These are phyloP conservation scores for Schoenoplectus triqueter DNA, from an alignment of 202 grass and related monocot genomes.

Conservation along the genomic window DNA sequence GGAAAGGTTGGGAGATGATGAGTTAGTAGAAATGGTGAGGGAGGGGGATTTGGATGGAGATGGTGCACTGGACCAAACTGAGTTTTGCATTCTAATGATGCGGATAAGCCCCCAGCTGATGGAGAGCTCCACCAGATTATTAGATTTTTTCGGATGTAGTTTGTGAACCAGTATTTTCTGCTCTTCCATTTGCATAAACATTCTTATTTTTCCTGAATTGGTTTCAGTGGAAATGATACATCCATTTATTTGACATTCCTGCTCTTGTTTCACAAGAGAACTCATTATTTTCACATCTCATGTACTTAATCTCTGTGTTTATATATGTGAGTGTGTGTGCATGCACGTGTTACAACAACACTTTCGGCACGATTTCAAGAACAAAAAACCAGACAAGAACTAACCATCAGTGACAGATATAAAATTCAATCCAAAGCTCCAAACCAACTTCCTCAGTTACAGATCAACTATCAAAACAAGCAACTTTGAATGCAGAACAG, in stretches of 20 bases:
- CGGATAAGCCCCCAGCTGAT: conserved; percentile 89
- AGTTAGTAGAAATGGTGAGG: conserved; percentile 64
- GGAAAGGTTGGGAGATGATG: conserved; percentile 49
- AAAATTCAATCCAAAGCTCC: not conserved
- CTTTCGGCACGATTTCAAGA: not conserved
- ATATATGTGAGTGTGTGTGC: not conserved
- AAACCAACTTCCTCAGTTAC: not conserved
- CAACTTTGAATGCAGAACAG: not conserved
- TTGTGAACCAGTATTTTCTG: conserved; percentile 34
- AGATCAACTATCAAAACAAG: too few species aligned
- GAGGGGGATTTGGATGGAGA: conserved; percentile 77
- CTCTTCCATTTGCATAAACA: not conserved
- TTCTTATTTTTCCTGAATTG: not conserved
- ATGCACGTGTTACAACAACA: not conserved
- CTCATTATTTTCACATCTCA: not conserved
- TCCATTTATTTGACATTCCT: not conserved
- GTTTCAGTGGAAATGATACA: conserved; percentile 2
- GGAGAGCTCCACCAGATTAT: conserved; percentile 43
- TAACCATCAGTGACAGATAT: not conserved
- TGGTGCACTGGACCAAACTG: conserved; percentile 60
- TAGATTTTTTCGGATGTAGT: conserved; percentile 43
- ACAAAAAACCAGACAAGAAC: not conserved
- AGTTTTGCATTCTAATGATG: conserved; percentile 89
- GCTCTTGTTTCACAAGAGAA: not conserved
- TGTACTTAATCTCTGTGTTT: not conserved